A percentile compares a stretch with the other conserved stretches of the same genome.
Evolutionary conservation across 139 green algal species (phyloP).

Genomic region (Tetradesmus obliquus): DNA sequence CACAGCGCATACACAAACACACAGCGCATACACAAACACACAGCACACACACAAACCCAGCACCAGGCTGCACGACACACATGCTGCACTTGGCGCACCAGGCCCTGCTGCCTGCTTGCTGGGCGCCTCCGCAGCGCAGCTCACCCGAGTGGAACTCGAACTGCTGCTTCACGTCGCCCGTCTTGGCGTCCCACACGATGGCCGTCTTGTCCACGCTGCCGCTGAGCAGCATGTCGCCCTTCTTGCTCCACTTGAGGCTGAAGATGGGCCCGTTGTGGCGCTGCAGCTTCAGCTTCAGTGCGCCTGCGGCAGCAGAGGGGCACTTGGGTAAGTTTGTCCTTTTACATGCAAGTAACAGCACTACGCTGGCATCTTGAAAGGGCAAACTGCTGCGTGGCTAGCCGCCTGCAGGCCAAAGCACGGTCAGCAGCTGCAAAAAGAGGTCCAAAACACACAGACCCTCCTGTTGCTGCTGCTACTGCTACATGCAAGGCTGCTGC

Average conservation of each 20-base stretch:
- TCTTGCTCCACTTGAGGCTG: conserved; percentile 94
- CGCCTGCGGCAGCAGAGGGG: conserved; percentile 56
- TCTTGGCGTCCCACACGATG: conserved; percentile 83
- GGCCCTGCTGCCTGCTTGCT: neutral
- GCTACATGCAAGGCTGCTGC: neutral
- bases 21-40: too few species aligned
- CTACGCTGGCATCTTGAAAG: neutral
- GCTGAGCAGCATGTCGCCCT: conserved; percentile 87
- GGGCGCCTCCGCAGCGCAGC: neutral
- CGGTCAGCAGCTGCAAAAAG: neutral
- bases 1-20: too few species aligned
- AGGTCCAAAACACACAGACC: neutral
- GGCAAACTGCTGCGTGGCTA: too few species aligned
- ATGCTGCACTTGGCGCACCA: too few species aligned
- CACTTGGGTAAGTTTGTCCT: neutral
- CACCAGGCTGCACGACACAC: too few species aligned
- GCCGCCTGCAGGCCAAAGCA: too few species aligned
- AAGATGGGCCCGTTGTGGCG: conserved; percentile 91
- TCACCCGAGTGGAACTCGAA: conserved; percentile 81
- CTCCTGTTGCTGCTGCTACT: too few species aligned
- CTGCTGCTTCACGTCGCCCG: conserved; percentile 80
- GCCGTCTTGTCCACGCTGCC: conserved; percentile 89
- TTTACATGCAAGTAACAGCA: neutral
- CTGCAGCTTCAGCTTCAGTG: conserved; percentile 80
- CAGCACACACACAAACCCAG: too few species aligned